Evolutionary conservation across 495 filamentous ascomycete species (phyloP).

Genomic region (Xylaria acuta): DNA sequence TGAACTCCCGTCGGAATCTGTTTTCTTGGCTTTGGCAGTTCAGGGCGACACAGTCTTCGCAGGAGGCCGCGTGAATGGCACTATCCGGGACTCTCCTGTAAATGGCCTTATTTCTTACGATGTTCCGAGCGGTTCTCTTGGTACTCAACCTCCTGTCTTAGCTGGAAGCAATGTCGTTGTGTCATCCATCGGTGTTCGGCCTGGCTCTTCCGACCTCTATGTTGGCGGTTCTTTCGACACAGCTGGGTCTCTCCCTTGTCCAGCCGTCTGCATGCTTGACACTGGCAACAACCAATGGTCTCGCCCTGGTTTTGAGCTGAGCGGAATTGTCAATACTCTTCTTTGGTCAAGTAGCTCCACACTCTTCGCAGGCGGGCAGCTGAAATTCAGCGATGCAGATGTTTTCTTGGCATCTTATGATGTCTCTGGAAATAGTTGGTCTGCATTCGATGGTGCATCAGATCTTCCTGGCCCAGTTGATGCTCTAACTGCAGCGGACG

Average conservation of each 20-base stretch:
- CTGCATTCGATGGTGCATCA: constrained; percentile 65
- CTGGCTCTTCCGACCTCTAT: constrained; percentile 76
- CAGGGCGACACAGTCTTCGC: constrained; percentile 76
- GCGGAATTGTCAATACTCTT: constrained; percentile 71
- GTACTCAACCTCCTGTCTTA: constrained; percentile 73
- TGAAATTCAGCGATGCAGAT: constrained; percentile 64
- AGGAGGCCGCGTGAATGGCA: constrained; percentile 80
- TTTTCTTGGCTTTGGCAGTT: constrained; percentile 73
- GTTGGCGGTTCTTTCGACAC: constrained; percentile 81
- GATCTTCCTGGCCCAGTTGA: constrained; percentile 79
- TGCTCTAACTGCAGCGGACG: constrained; percentile 72
- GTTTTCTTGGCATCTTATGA: constrained; percentile 80
- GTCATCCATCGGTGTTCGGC: constrained; percentile 72
- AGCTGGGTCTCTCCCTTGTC: constrained; percentile 84
- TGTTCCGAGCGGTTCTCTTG: constrained; percentile 65
- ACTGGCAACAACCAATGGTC: constrained; percentile 74
- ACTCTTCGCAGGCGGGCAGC: constrained; percentile 77
- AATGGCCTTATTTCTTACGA: constrained; percentile 84
- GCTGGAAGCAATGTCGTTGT: constrained; percentile 71
- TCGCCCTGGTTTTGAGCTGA: constrained; percentile 71
- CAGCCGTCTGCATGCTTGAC: constrained; percentile 79
- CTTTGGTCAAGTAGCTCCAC: constrained; percentile 73
- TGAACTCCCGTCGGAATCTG: constrained; percentile 73
- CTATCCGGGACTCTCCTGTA: constrained; percentile 63
- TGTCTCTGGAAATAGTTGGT: constrained; percentile 66